phyloP scores from a whole-genome alignment of 2,329 filamentous ascomycete genomes.

The Mycocentrospora acerina region DNA sequence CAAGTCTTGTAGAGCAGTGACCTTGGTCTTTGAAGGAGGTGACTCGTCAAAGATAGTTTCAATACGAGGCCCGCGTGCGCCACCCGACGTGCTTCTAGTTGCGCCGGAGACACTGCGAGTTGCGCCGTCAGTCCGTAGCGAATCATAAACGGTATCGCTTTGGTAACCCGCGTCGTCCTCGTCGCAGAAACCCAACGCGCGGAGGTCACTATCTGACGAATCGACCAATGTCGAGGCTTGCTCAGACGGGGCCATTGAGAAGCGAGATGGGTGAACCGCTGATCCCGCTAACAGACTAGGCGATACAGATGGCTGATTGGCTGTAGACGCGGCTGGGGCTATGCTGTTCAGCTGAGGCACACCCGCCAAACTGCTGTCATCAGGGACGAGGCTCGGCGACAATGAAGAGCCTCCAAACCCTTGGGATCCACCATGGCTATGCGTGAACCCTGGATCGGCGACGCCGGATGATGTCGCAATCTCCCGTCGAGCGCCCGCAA shows the following conservation, averaged over 20 bases:
- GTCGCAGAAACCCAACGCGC: slow-evolving; percentile 66
- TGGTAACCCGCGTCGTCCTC: slow-evolving; percentile 78
- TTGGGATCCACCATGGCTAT: slow-evolving; percentile 11
- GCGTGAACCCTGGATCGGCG: slow-evolving; percentile 13
- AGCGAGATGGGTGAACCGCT: slow-evolving; percentile 49
- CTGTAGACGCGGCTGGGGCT: slow-evolving; percentile 27
- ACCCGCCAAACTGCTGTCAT: slow-evolving; percentile 24
- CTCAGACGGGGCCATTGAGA: slow-evolving; percentile 60
- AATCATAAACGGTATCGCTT: slow-evolving; percentile 77
- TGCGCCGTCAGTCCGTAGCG: slow-evolving; percentile 62
- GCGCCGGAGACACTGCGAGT: slow-evolving; percentile 34
- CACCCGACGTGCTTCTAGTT: slow-evolving; percentile 63
- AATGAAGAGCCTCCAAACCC: slow-evolving; percentile 18
- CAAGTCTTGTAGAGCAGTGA: slow-evolving; percentile 51
- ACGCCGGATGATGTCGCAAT: slow-evolving; percentile 31
- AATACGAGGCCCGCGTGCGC: slow-evolving; percentile 68
- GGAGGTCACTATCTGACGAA: slow-evolving; percentile 65
- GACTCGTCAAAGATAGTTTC: slow-evolving; percentile 83
- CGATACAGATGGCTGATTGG: slow-evolving; percentile 39
- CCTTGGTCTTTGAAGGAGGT: slow-evolving; percentile 51
- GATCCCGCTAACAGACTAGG: slow-evolving; percentile 36
- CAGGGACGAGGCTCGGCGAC: slow-evolving; percentile 27
- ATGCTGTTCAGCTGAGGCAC: slow-evolving; percentile 35
- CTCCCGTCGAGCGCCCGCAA: slow-evolving; percentile 22
- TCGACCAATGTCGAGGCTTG: slow-evolving; percentile 66